Evolutionary conservation across 768 basidiomycete genomes (phyloP).

Genomic region (Crepidotus variabilis): DNA sequence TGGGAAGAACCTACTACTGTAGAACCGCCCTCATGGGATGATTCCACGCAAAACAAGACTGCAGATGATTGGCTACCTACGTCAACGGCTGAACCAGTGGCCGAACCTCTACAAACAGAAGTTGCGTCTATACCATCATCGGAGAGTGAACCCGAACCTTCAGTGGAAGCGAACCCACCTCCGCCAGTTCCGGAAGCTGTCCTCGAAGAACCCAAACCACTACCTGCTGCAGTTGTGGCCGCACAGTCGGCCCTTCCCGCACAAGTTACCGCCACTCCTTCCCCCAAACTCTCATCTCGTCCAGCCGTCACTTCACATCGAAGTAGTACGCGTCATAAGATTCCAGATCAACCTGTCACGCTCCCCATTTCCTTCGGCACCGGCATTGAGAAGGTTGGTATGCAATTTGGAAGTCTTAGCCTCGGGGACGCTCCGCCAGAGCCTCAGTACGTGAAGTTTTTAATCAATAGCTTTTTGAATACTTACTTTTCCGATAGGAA

Average conservation of each 20-base stretch:
- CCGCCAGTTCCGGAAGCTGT: slow-evolving; percentile 22
- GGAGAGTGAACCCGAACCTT: background rate
- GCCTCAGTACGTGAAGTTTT: slow-evolving; percentile 11
- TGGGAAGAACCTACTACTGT: slow-evolving; percentile 77
- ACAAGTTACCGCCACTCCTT: slow-evolving; percentile 37
- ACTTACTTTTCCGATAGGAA: background rate
- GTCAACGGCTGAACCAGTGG: slow-evolving; percentile 13
- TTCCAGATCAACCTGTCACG: slow-evolving; percentile 74
- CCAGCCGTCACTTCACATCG: slow-evolving; percentile 52
- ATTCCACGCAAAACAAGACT: slow-evolving; percentile 37
- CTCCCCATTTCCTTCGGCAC: slow-evolving; percentile 69
- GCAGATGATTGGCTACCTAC: slow-evolving; percentile 32
- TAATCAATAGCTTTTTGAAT: background rate
- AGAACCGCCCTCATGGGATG: slow-evolving; percentile 68
- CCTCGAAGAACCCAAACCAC: slow-evolving; percentile 31
- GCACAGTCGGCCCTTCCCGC: slow-evolving; percentile 27
- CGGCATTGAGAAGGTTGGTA: slow-evolving; percentile 73
- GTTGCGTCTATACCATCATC: background rate
- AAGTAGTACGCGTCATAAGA: slow-evolving; percentile 62
- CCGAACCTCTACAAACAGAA: slow-evolving; percentile 14
- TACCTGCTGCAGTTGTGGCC: slow-evolving; percentile 23
- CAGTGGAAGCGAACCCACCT: slow-evolving; percentile 23
- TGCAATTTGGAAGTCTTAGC: slow-evolving; percentile 87
- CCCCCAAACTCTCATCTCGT: slow-evolving; percentile 50
- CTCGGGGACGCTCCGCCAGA: slow-evolving; percentile 66